Evolutionary conservation across 2,329 filamentous ascomycete species (phyloP), one percentile per base, ranked within the genome.

Genomic region (Pseudocercospora ulei): DNA sequence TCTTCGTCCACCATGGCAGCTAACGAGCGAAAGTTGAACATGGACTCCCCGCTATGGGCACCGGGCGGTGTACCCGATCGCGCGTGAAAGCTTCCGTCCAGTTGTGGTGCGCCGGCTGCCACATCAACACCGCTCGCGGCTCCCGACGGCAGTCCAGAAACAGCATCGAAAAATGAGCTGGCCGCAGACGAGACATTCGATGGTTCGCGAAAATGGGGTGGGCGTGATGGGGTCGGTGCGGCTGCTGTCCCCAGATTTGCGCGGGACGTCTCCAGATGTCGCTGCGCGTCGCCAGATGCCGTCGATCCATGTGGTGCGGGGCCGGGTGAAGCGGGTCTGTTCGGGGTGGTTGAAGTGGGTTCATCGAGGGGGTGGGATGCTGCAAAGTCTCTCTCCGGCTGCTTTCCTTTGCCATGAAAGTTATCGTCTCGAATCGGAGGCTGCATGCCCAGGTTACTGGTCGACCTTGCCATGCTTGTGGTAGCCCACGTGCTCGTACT

Each of bases 11-110:
- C 82, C 59, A 92, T 83, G 46, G 84, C 82, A 1, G 84, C 82
- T 13, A 96, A 65, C 51, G 85, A 94, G 39, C 78, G 72, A 57
- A 95, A 95, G 60, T 94, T 95, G 62, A 93, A 90, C 73, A 94
- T 76, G 2, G 85, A 76, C 56, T 95, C 87, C 65, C 29, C 70
- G 69, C 3, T 67, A 9, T 33, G 30, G 54, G 38, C 66, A 71
- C 48, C 64, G 63, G 8, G 70, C 14, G 72, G 71, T 4, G 66
- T 61, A 25, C 55, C 57, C 6, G 45, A 44, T 17, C 23, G 39
- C 19, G 31, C 26, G 33, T 2, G 29, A 33, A 39, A 65, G 66
- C 38, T 43, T 30, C 35, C 37, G 17, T 49, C 38, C 8, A 38
- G 24, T 18, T 44, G 43, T 24, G 39, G 41, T 9, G 25, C 37